Percentiles rank a stretch among this genome's conserved stretches.
Evolutionary conservation across 352 stramenopile genomes (phyloP).

Genomic region (Globisporangium lucens): DNA sequence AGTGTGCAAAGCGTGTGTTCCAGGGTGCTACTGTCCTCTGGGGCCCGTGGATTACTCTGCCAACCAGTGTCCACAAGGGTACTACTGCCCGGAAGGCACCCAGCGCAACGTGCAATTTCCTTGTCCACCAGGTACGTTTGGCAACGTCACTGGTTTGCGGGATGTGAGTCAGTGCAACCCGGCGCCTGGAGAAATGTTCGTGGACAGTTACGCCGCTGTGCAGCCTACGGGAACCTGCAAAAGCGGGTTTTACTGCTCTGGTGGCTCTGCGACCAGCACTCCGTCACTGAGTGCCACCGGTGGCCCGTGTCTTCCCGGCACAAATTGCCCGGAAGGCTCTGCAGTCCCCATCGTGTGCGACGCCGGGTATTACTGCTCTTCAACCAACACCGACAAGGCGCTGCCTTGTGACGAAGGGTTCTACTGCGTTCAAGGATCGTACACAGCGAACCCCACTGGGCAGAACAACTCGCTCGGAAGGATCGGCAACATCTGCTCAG

Average conservation of each 20-base stretch:
- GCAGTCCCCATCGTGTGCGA: slow-evolving; percentile 79
- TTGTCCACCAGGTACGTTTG: slow-evolving; percentile 81
- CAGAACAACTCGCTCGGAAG: slow-evolving; percentile 67
- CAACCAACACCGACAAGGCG: slow-evolving; percentile 67
- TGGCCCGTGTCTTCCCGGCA: slow-evolving; percentile 77
- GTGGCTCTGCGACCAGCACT: slow-evolving; percentile 54
- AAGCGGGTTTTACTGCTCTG: slow-evolving; percentile 84
- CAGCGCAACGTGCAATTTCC: slow-evolving; percentile 45
- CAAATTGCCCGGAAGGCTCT: slow-evolving; percentile 86
- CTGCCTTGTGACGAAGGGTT: slow-evolving; percentile 76
- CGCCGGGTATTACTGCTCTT: slow-evolving; percentile 75
- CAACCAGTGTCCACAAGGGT: slow-evolving; percentile 67
- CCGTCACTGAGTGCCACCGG: slow-evolving; percentile 36
- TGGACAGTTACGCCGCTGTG: slow-evolving; percentile 44
- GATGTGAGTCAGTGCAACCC: slow-evolving; percentile 50
- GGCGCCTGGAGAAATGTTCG: slow-evolving; percentile 64
- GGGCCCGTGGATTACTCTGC: slow-evolving; percentile 35
- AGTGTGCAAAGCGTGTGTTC: slow-evolving; percentile 33
- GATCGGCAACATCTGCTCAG: slow-evolving; percentile 70
- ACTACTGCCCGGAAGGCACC: slow-evolving; percentile 82
- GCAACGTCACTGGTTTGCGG: slow-evolving; percentile 45
- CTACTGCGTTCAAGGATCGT: slow-evolving; percentile 88
- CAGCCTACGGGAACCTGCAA: slow-evolving; percentile 53
- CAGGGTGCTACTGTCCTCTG: slow-evolving; percentile 47
- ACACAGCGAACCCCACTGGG: slow-evolving; percentile 64